Evolutionary conservation across 2,329 filamentous ascomycete species (phyloP).

Genomic region (Penicillium decumbens): DNA sequence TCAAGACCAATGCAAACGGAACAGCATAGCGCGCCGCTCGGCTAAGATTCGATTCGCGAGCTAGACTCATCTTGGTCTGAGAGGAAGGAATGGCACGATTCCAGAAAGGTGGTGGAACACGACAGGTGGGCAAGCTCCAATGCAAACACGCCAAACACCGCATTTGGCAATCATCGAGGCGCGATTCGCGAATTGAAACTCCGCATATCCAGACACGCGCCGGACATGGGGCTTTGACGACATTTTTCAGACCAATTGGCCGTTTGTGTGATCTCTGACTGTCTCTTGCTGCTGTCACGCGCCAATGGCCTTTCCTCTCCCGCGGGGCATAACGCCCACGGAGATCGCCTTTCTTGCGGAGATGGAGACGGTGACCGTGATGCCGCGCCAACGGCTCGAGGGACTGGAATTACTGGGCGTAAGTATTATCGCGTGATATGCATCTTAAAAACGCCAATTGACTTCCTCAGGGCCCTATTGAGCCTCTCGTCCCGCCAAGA

Average conservation of each 20-base stretch:
- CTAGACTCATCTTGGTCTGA: conserved; percentile 28
- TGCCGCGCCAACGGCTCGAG: conserved; percentile 86
- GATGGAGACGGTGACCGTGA: conserved; percentile 91
- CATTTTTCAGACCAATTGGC: conserved; percentile 5
- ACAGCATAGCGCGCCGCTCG: conserved; percentile 36
- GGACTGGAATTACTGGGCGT: conserved; percentile 80
- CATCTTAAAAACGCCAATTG: neutral
- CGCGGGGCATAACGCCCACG: conserved; percentile 68
- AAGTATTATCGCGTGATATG: conserved; percentile 42
- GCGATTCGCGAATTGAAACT: conserved; percentile 7
- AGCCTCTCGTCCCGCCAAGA: conserved; percentile 72
- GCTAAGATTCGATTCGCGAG: conserved; percentile 30
- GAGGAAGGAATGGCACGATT: neutral
- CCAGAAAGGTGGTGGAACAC: conserved; percentile 1
- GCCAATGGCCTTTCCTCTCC: conserved; percentile 58
- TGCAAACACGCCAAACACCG: conserved; percentile 36
- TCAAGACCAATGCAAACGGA: conserved; percentile 33
- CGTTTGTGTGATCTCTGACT: neutral
- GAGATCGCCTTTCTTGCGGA: conserved; percentile 94
- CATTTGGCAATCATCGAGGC: conserved; percentile 10
- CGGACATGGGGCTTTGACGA: conserved; percentile 6
- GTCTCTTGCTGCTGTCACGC: neutral
- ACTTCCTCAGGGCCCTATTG: conserved; percentile 64
- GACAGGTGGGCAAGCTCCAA: conserved; percentile 10
- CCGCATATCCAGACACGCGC: conserved; percentile 1